phyloP scores from a whole-genome alignment of 2,329 filamentous ascomycete species.

The Aspergillus nomiae region DNA sequence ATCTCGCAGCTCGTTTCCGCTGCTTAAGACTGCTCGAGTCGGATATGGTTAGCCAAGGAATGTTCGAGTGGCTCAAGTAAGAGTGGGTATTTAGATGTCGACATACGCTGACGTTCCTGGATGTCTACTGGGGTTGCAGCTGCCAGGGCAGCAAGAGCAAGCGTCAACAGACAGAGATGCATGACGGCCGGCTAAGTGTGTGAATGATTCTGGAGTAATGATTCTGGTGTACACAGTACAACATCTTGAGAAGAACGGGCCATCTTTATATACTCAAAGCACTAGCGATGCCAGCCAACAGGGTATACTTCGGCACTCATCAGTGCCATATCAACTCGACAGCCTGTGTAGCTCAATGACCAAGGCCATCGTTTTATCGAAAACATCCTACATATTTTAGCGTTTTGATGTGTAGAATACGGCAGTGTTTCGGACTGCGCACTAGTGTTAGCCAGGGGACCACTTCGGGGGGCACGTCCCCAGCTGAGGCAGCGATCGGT shows the following conservation, averaged over 20 bases:
- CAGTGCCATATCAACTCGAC: background rate
- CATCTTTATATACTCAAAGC: background rate
- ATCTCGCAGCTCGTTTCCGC: conserved; percentile 41
- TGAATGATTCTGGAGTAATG: background rate
- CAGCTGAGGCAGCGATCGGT: background rate
- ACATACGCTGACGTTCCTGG: conserved; percentile 10
- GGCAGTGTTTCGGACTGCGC: background rate
- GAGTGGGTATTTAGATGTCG: background rate
- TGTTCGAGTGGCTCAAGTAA: background rate
- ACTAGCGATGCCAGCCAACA: background rate
- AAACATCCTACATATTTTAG: background rate
- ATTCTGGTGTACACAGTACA: background rate
- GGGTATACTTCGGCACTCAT: background rate
- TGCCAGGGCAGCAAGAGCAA: conserved; percentile 5
- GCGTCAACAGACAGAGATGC: background rate
- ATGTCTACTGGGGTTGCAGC: conserved; percentile 2
- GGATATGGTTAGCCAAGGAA: background rate
- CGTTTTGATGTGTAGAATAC: background rate
- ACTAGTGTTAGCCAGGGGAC: background rate
- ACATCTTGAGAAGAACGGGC: background rate
- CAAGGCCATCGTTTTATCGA: background rate
- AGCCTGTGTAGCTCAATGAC: background rate
- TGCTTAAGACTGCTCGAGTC: conserved; percentile 12
- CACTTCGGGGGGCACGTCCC: background rate
- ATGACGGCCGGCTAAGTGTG: background rate